A percentile compares a stretch with the other conserved stretches of the same genome.
phyloP scores from a whole-genome alignment of 345 rosid species.

The Syzygium aqueum region DNA sequence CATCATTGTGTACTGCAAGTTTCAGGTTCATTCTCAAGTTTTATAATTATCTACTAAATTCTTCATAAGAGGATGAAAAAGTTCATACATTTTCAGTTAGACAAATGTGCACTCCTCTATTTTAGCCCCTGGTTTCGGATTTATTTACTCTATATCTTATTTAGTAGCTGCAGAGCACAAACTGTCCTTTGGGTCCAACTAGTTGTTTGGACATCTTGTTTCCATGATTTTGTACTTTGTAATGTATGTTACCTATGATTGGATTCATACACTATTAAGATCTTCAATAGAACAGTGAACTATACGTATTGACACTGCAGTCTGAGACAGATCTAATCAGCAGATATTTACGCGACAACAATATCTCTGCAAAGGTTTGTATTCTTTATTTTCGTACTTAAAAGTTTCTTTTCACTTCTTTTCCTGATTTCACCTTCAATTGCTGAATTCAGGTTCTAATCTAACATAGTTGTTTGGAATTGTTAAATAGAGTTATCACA shows the following conservation, averaged over 20 bases:
- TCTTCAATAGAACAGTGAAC: background rate
- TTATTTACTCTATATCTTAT: background rate
- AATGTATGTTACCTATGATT: background rate
- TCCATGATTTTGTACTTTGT: background rate
- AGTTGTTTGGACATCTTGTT: background rate
- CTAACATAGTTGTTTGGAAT: constrained; percentile 17
- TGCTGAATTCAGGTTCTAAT: constrained; percentile 2
- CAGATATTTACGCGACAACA: constrained; percentile 68
- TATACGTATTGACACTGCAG: constrained; percentile 29
- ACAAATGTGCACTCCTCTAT: background rate
- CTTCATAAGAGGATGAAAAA: background rate
- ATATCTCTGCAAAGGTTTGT: constrained; percentile 73
- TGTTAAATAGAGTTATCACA: constrained; percentile 69
- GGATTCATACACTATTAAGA: background rate
- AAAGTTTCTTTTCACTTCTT: background rate
- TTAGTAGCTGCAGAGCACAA: background rate
- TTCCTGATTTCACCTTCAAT: background rate
- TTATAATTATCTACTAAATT: background rate
- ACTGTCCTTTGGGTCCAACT: background rate
- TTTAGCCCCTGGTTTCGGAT: background rate
- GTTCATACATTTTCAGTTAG: background rate
- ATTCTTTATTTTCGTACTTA: background rate
- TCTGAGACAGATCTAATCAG: constrained; percentile 76
- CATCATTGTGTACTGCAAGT: constrained; percentile 91
- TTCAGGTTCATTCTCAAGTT: constrained; percentile 49